Evolutionary conservation across 1,284 basidiomycete species (phyloP), one percentile per base, ranked within the genome.

Genomic region (Ceratobasidium sp.): DNA sequence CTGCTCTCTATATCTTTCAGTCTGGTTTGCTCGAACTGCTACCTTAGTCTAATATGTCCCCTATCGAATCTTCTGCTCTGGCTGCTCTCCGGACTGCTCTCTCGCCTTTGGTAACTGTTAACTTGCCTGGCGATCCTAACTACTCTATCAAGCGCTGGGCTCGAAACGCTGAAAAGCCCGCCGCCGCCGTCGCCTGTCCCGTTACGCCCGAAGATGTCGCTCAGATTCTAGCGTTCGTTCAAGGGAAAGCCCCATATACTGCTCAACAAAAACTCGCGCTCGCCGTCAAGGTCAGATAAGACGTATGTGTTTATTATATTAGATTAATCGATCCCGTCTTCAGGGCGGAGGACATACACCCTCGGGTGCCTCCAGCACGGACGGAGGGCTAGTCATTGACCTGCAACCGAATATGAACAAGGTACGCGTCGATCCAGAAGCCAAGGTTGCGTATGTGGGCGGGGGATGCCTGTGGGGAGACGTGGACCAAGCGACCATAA

Each of bases 351-450:
- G 75, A 7, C 75, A 75, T 44, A 46, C n/a, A 14, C 70, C 73
- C n/a, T 59, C 54, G 18, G 62, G 67, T 0, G 52, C 67, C 1
- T 75, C 75, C 13, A 64, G 73, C 46, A 63, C 73, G 0, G 73
- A 72, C n/a, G 74, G 72, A 6, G 71, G 73, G 7, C 46, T 75
- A 2, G 54, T 75, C 5, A 74, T 75, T 47, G 73, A 75, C n/a
- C 41, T 75, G 32, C 44, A 73, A 8, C 54, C 55, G 4, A 59
- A 72, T 23, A 72, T 75, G 73, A 47, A 66, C 23, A 44, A 46
- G 5, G 62, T 75, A 7, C 55, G 73, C 6, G 57, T 75, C 23
- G 73, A 75, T 30, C 49, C 57, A 4, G 55, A 62, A 2, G 43
- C 58, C 11, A 72, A 49, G 23, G 41, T 72, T 16, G 75, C 66